Evolutionary conservation across 139 green algal genomes (phyloP), one percentile per base, ranked within the genome.

Genomic region (Auxenochlorella pyrenoidosa): DNA sequence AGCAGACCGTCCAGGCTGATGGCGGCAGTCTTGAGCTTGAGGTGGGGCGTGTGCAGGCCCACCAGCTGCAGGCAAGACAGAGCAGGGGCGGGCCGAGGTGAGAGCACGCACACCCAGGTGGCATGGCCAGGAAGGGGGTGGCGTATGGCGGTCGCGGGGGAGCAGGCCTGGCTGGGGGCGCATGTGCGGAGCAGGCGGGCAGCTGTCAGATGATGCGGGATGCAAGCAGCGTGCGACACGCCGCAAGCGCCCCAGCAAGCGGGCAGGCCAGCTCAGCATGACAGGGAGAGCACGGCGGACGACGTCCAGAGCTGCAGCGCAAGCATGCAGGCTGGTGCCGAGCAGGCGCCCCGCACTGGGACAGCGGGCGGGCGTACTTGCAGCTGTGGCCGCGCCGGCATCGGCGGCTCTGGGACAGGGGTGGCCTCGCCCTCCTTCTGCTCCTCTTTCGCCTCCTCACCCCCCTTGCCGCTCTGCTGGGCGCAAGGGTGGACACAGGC

Each of bases 1-100:
- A 97, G 91, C 89, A 97, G 88, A 36, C 95, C 95, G 80, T 96
- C 89, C 47, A 97, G 86, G 41, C 82, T 90, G 78, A 97, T 93
- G 72, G 88, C 34, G 41, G 87, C 38, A 0, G 88, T 91, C 73
- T 89, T 89, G 2, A 91, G 72, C 72, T 38, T 65, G 41, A 91
- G 34, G 28, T 36, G 41, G 13, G 77, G 70, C 12, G 47, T 88
- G 71, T 90, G 60, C 54, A 88, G 73, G 43, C 88, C 88, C 40
- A 91, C 78, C 79, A 89, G 71, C 68, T 84, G 73, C 58, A 75
- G 40, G 3, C 2, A 34, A 12, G 66, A 34, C 24, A 18, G 63
- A 71, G 63, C 22, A 26, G 59, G 8, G 12, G 24, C 59, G 3
- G 28, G 59, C n/a, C n/a, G n/a, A n/a, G n/a, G n/a, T n/a, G n/a